Evolutionary conservation across 331 rosid species (phyloP).

Genomic region (Prunus yedoensis): DNA sequence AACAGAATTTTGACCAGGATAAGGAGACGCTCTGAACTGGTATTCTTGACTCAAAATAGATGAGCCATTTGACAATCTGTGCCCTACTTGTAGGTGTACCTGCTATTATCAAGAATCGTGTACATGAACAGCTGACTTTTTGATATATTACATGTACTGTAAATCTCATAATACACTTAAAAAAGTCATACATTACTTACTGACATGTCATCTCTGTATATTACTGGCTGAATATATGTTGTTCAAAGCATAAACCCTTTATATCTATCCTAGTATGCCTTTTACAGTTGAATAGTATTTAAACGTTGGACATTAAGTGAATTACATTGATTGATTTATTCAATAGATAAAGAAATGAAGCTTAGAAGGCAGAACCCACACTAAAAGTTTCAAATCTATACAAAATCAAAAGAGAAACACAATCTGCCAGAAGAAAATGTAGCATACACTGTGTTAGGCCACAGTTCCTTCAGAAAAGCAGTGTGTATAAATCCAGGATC

Average conservation of each 20-base stretch:
- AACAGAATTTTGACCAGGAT: conserved; percentile 85
- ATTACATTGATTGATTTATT: background rate
- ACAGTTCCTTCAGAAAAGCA: conserved; percentile 71
- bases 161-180: no score
- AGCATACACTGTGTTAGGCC: conserved; percentile 79
- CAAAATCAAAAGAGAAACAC: background rate
- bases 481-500: no score
- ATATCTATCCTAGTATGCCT: background rate
- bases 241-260: background rate
- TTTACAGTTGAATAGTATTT: no score
- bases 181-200: no score
- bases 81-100: conserved; percentile 81
- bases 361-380: background rate
- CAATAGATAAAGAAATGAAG: background rate
- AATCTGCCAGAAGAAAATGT: background rate
- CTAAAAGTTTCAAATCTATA: background rate
- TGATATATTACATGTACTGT: no score
- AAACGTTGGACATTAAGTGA: background rate
- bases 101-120: conserved; percentile 25
- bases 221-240: background rate
- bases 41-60: conserved; percentile 58
- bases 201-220: background rate
- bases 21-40: conserved; percentile 80
- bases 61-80: conserved; percentile 57
- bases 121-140: background rate